phyloP scores from a whole-genome alignment of 2,329 filamentous ascomycete species.

The Fusarium hainanense region DNA sequence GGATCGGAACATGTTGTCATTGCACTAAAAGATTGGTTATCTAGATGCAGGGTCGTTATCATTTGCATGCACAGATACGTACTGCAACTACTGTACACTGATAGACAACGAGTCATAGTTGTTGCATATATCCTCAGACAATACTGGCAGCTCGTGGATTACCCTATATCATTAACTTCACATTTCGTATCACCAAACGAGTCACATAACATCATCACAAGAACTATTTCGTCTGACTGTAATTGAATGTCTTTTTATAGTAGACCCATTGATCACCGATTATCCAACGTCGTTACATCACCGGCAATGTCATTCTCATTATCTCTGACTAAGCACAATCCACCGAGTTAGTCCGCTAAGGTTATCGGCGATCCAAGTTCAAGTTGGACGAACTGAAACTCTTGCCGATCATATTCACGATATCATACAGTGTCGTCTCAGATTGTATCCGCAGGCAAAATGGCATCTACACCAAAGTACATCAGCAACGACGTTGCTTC shows the following conservation, averaged over 20 bases:
- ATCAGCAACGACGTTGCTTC: constrained; percentile 82
- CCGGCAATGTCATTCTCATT: constrained; percentile 2
- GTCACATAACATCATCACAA: neutral
- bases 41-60: constrained; percentile 11
- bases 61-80: neutral
- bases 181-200: neutral
- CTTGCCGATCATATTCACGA: constrained; percentile 2
- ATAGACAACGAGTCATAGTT: neutral
- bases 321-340: constrained; percentile 29
- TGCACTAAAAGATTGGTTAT: neutral
- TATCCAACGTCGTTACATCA: constrained; percentile 1
- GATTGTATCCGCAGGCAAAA: constrained; percentile 4
- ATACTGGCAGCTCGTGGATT: neutral
- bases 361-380: neutral
- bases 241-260: neutral
- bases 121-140: neutral
- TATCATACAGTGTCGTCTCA: neutral
- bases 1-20: constrained; percentile 3
- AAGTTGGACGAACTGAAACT: constrained; percentile 5
- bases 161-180: constrained; percentile 9
- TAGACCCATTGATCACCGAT: neutral
- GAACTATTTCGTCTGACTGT: neutral
- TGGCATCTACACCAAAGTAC: constrained; percentile 62
- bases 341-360: constrained; percentile 14
- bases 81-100: neutral